Evolutionary conservation across 108 stramenopile genomes (phyloP).

Genomic region (Schizochytrium sp.): DNA sequence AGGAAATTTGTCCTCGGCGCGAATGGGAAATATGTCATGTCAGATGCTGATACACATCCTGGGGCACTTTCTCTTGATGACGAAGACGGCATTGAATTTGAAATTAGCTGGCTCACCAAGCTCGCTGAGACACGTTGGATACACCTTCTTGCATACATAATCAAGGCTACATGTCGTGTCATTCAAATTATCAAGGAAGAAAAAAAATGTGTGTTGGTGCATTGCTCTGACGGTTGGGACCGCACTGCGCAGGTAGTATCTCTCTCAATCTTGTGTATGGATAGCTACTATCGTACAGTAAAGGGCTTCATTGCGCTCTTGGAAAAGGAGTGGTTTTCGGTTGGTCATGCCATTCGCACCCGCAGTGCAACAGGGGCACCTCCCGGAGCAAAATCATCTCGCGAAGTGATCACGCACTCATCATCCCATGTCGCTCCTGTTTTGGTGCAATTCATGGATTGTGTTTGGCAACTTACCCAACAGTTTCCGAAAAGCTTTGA

Average conservation of each 20-base stretch:
- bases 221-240: conserved; percentile 99
- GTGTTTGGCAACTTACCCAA: conserved; percentile 89
- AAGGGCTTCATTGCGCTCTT: conserved; percentile 90
- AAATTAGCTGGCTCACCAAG: conserved; percentile 8
- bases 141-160: conserved; percentile 83
- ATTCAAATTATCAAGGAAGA: conserved; percentile 88
- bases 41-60: neutral
- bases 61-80: conserved; percentile 28
- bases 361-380: conserved; percentile 92
- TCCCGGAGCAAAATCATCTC: conserved; percentile 74
- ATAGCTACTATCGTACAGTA: conserved; percentile 93
- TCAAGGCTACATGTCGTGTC: conserved; percentile 86
- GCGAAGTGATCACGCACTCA: conserved; percentile 68
- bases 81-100: conserved; percentile 20
- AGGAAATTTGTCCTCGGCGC: neutral
- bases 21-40: conserved; percentile 4
- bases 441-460: conserved; percentile 97
- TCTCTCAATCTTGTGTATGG: conserved; percentile 90
- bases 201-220: conserved; percentile 89
- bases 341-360: conserved; percentile 95
- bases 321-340: conserved; percentile 97
- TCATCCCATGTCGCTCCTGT: conserved; percentile 93
- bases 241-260: conserved; percentile 91
- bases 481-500: conserved; percentile 89
- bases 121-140: conserved; percentile 94